phyloP scores from a whole-genome alignment of 169 alveolate species.

The Babesia bovis region DNA sequence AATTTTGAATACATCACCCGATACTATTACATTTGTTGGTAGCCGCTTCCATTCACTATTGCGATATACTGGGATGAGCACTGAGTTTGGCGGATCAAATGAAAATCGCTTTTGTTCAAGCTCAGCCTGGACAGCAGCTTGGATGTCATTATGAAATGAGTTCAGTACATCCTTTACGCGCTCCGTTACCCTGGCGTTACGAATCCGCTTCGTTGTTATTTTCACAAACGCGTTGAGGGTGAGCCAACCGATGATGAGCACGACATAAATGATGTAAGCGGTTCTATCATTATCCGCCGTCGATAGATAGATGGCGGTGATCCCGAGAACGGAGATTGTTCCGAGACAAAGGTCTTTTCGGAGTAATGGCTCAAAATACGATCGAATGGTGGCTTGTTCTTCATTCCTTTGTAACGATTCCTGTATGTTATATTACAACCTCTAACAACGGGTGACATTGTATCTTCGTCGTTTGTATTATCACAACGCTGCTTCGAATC shows the following conservation, averaged over 20 bases:
- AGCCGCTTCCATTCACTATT: slow-evolving; percentile 58
- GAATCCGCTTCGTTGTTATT: slow-evolving; percentile 27
- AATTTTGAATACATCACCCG: slow-evolving; percentile 65
- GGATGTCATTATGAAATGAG: slow-evolving; percentile 3
- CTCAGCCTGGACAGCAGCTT: slow-evolving; percentile 24
- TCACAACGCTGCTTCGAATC: background rate
- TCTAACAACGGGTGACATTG: background rate
- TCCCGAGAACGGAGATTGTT: slow-evolving; percentile 14
- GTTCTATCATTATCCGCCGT: background rate
- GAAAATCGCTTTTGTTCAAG: slow-evolving; percentile 44
- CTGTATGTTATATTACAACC: slow-evolving; percentile 15
- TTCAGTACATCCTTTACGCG: slow-evolving; percentile 52
- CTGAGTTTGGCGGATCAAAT: slow-evolving; percentile 65
- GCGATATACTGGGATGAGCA: slow-evolving; percentile 57
- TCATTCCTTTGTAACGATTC: slow-evolving; percentile 34
- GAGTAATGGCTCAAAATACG: slow-evolving; percentile 21
- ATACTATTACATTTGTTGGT: slow-evolving; percentile 56
- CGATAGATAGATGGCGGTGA: background rate
- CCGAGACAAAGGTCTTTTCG: slow-evolving; percentile 40
- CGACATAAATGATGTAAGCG: slow-evolving; percentile 23
- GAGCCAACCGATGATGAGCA: slow-evolving; percentile 44
- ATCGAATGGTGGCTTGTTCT: background rate
- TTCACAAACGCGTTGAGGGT: slow-evolving; percentile 49
- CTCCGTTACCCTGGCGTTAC: slow-evolving; percentile 27
- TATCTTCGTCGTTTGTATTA: background rate